A percentile compares a stretch with the other conserved stretches of the same genome.
Evolutionary conservation across 2,329 filamentous ascomycete species (phyloP).

Genomic region (Penicillium sp.): DNA sequence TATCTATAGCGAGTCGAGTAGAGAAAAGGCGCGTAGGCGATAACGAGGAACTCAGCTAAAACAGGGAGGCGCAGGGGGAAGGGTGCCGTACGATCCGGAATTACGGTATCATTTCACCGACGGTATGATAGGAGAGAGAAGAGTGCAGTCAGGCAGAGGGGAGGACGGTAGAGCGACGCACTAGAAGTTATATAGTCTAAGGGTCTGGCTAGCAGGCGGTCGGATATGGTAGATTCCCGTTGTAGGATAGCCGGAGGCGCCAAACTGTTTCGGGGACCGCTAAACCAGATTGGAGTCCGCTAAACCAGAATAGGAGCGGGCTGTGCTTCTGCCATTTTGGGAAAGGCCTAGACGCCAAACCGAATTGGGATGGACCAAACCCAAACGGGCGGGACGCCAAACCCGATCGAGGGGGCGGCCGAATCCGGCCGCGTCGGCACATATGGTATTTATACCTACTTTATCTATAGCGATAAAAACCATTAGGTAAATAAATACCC

Average conservation of each 20-base stretch:
- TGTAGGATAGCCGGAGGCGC: slow-evolving; percentile 2
- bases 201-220: slow-evolving; percentile 1
- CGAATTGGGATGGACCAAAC: slow-evolving; percentile 3
- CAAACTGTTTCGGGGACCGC: neutral
- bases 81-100: slow-evolving; percentile 7
- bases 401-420: neutral
- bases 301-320: slow-evolving; percentile 2
- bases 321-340: neutral
- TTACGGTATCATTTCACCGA: slow-evolving; percentile 8
- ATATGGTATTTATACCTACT: neutral
- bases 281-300: slow-evolving; percentile 1
- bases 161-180: slow-evolving; percentile 8
- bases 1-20: slow-evolving; percentile 1
- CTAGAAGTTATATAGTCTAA: slow-evolving; percentile 4
- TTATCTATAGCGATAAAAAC: too few relatives aligned
- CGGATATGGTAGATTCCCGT: neutral
- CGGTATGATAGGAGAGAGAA: neutral
- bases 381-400: neutral
- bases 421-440: neutral
- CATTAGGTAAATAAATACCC: too few relatives aligned
- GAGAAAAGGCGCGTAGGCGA: slow-evolving; percentile 2
- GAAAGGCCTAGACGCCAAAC: slow-evolving; percentile 5
- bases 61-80: slow-evolving; percentile 1
- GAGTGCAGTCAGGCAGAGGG: neutral
- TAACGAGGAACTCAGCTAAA: slow-evolving; percentile 4